phyloP scores from a whole-genome alignment of 495 filamentous ascomycete species.

The Massariosphaeria phaeospora region DNA sequence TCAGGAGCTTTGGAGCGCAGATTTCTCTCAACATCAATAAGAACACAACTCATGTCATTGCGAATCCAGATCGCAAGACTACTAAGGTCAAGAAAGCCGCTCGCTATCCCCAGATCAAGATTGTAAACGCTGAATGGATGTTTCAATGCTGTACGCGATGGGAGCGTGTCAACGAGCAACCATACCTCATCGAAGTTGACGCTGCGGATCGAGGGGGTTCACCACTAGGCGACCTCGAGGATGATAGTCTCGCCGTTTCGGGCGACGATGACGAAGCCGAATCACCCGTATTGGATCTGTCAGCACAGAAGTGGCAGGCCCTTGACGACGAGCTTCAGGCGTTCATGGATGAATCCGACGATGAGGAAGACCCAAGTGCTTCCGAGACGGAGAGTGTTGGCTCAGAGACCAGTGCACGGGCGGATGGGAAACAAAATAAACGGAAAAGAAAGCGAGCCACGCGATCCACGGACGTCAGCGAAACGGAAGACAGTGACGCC shows the following conservation, averaged over 20 bases:
- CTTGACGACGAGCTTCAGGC: slow-evolving; percentile 72
- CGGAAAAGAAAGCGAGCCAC: slow-evolving; percentile 40
- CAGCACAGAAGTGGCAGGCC: slow-evolving; percentile 55
- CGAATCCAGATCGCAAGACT: slow-evolving; percentile 68
- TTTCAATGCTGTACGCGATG: slow-evolving; percentile 73
- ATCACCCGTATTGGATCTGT: slow-evolving; percentile 37
- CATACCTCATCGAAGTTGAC: slow-evolving; percentile 54
- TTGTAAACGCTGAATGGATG: slow-evolving; percentile 88
- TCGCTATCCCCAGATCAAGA: slow-evolving; percentile 64
- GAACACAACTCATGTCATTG: slow-evolving; percentile 63
- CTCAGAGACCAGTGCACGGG: slow-evolving; percentile 14
- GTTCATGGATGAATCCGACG: slow-evolving; percentile 56
- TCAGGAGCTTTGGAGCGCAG: slow-evolving; percentile 74
- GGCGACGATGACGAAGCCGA: slow-evolving; percentile 28
- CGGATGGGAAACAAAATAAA: slow-evolving; percentile 17
- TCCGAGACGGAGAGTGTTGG: slow-evolving; percentile 34
- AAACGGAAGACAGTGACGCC: slow-evolving; percentile 47
- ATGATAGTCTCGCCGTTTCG: slow-evolving; percentile 18
- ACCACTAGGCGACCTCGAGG: slow-evolving; percentile 29
- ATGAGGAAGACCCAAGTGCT: slow-evolving; percentile 39
- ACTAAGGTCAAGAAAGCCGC: slow-evolving; percentile 79
- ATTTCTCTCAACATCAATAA: slow-evolving; percentile 56
- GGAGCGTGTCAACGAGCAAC: slow-evolving; percentile 66
- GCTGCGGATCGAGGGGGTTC: slow-evolving; percentile 24
- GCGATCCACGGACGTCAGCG: slow-evolving; percentile 38